phyloP scores from a whole-genome alignment of 2,329 filamentous ascomycete species.

The Saccharata proteae region DNA sequence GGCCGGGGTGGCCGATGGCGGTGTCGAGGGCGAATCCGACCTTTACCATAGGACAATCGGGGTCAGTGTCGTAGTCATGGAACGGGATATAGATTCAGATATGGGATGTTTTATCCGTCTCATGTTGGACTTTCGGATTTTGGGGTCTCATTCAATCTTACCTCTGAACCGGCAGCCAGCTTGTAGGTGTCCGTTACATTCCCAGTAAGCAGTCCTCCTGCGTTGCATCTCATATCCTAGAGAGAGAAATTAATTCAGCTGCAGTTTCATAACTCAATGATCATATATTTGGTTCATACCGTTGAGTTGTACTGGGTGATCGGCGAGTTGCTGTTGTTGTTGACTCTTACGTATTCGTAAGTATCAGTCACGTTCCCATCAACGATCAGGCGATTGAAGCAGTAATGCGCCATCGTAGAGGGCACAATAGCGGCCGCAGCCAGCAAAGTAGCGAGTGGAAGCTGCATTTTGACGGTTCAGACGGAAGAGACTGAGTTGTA shows the following conservation, averaged over 20 bases:
- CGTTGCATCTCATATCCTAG: conserved; percentile 25
- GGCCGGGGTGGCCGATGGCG: conserved; percentile 31
- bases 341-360: conserved; percentile 23
- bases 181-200: conserved; percentile 23
- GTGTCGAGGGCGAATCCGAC: conserved; percentile 40
- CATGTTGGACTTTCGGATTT: no score
- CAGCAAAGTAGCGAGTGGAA: conserved; percentile 16
- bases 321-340: conserved; percentile 21
- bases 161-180: conserved; percentile 34
- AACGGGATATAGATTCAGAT: no score
- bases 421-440: conserved; percentile 12
- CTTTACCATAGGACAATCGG: no score
- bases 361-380: conserved; percentile 21
- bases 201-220: conserved; percentile 18
- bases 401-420: conserved; percentile 21
- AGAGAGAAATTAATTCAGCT: no score
- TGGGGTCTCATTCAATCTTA: no score
- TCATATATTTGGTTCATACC: no score
- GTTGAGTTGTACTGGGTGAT: conserved; percentile 19
- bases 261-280: no score
- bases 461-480: conserved; percentile 20
- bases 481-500: no score
- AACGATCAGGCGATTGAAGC: conserved; percentile 25
- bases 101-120: no score
- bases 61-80: no score